Evolutionary conservation across 2,329 filamentous ascomycete genomes (phyloP), one percentile per base, ranked within the genome.

Genomic region (Aurifilum marmelostoma): DNA sequence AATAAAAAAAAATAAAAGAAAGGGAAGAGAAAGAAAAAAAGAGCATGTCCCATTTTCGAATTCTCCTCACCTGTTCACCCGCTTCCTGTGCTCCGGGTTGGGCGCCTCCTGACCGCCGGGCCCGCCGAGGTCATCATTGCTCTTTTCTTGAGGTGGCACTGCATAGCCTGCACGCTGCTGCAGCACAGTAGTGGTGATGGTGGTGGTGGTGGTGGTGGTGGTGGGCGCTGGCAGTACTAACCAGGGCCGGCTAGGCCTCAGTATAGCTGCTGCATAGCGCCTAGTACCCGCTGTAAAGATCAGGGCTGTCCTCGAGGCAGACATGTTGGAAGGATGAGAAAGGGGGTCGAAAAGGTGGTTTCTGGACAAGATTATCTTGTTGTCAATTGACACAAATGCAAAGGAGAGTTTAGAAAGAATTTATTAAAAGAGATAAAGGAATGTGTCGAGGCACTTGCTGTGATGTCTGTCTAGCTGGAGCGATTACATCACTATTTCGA

Each of bases 61-160:
- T 21, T 24, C 21, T 21, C 2, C 63, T 52, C 63, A 65, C 66
- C 58, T 63, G 50, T 68, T 60, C 21, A 59, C 34, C 39, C 63
- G 60, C 21, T 70, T 63, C 60, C 66, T 50, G 14, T 65, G 68
- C 21, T 65, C 58, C 3, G 43, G 41, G 14, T 69, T 64, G 4
- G 68, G 68, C 12, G 68, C 5, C 64, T 67, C 68, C 34, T 69
- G 68, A 1, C 68, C 68, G 32, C 56, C 64, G 0, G 68, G 68
- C 6, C 68, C 68, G 3, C 68, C 68, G 1, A 69, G 65, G 34
- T 69, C 68, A 24, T 69, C 68, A 24, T 70, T 37, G 8, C 63
- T 62, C 58, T 66, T 67, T 6, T 69, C 68, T 3, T 43, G 60
- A n/a, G 64, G 67, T 11, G 67, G 67, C 27, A 67, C 67, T 6